Evolutionary conservation across 2,329 filamentous ascomycete genomes (phyloP), one percentile per base, ranked within the genome.

Genomic region (Paramyrothecium sp.): DNA sequence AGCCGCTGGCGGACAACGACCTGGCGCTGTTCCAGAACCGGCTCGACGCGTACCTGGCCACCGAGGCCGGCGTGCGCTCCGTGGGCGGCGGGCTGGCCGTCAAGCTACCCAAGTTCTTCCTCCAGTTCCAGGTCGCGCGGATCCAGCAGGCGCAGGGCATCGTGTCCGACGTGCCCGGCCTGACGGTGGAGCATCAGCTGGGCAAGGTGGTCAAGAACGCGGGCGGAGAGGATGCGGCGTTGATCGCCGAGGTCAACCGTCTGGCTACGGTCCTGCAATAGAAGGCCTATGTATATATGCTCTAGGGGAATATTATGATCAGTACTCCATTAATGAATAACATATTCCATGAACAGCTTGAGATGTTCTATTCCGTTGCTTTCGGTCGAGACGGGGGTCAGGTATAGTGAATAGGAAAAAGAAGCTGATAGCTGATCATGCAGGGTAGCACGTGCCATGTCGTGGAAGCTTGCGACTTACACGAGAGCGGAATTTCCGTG

Each of bases 51-150:
- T 87, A 87, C 64, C 70, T 81, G 3, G 84, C 84, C 0, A 87
- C 84, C 4, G 84, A 87, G 69, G 83, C 81, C 1, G 84, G 82
- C 1, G 73, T 87, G 52, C 75, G 84, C 20, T 82, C 79, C 21
- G 77, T 78, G 7, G 79, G 76, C 11, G 84, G 83, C 2, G 76
- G 65, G 56, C 71, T 87, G 19, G 79, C 75, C 2, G 81, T 87
- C 71, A 86, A 87, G 70, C 81, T 82, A 5, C 84, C 84, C 60
- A 87, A 87, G 70, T 87, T 87, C 78, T 87, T 87, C 68, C 67
- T 87, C 47, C 72, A 79, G 58, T 81, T 85, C 68, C 84, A 87
- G 70, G 77, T 86, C 34, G 78, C 80, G 46, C 74, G 84, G 21
- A 86, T 87, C 61, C 75, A 83, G 70, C 84, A 82, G 0, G 84